Base-by-base conservation (phyloP, 1,284 basidiomycete species). In the Thelephora terrestris region DNA sequence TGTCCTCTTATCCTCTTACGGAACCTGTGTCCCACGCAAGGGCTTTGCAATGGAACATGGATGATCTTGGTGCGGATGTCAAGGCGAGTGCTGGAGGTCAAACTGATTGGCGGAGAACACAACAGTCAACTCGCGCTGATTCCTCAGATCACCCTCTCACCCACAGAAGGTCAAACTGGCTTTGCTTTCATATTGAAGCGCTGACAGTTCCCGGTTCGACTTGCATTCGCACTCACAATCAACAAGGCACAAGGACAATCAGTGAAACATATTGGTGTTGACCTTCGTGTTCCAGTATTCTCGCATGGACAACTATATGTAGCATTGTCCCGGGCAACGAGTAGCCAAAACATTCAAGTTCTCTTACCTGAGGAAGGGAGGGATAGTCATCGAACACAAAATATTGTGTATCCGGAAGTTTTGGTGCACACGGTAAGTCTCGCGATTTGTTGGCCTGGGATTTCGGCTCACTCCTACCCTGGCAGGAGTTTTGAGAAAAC, bases 221-320 rank as follows among this genome's bases (percentile, higher is more conserved):
- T 70, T 3, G 67, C 67, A 3, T 71, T 71, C 59, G 62, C 67
- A 14, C 64, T 73, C 51, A 65, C 61, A 6, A 68, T 73, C 45
- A 71, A 72, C 54, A 71, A 71, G 49, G 38, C 64, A 0, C 70
- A 74, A 54, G 71, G 71, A 0, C 70, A 73, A 52, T 71, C 62
- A 4, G 55, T 65, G 4, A 51, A 55, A 2, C 34, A 50, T 49
- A 57, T 64, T 10, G 63, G 60, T 2, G 43, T 67, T 4, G 58
- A 68, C 53, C 46, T 71, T 0, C 60, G 55, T 0, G 47, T 51
- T 7, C 58, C 62, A 3, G 68, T 71, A 2, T 71, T 71, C 49
- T 44, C 59, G 5, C 69, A 71, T 60, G 66, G 68, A 0, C 68
- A 70, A 43, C 57, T 71, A 0, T 71, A 71, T 60, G 69, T 69